phyloP scores from a whole-genome alignment of 352 stramenopile genomes.

The Globisporangium echinulatum region DNA sequence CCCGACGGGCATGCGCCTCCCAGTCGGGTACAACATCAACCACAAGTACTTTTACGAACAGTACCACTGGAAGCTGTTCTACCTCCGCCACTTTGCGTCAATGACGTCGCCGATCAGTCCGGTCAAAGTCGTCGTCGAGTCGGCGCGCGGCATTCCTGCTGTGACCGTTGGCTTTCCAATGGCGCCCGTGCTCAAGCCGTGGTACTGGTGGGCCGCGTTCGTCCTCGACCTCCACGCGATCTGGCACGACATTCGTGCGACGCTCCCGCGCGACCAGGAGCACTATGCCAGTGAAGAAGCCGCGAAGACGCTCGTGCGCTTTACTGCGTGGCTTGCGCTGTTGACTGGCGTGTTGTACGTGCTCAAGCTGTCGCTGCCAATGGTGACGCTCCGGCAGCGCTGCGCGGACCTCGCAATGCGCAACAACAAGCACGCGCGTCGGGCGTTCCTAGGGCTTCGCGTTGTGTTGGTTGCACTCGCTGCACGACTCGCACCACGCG shows the following conservation, averaged over 20 bases:
- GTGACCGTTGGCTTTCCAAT: slow-evolving; percentile 84
- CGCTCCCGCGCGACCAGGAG: slow-evolving; percentile 59
- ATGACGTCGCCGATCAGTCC: slow-evolving; percentile 85
- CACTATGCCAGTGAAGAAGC: slow-evolving; percentile 64
- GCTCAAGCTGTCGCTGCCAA: slow-evolving; percentile 58
- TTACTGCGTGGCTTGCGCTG: slow-evolving; percentile 46
- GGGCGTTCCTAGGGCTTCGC: slow-evolving; percentile 50
- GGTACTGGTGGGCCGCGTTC: slow-evolving; percentile 85
- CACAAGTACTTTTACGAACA: slow-evolving; percentile 89
- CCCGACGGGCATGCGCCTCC: slow-evolving; percentile 64
- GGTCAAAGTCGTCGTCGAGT: slow-evolving; percentile 82
- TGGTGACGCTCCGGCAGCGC: slow-evolving; percentile 47
- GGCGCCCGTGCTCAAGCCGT: slow-evolving; percentile 82
- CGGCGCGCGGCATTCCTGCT: slow-evolving; percentile 63
- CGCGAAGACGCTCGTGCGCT: slow-evolving; percentile 50
- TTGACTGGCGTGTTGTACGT: slow-evolving; percentile 57
- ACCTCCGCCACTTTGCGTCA: slow-evolving; percentile 75
- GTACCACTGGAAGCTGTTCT: slow-evolving; percentile 87
- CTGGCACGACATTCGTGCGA: slow-evolving; percentile 82
- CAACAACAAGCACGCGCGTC: slow-evolving; percentile 37
- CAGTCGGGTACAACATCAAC: slow-evolving; percentile 89
- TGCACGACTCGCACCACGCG: slow-evolving; percentile 45
- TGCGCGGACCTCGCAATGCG: slow-evolving; percentile 54
- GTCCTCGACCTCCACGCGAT: slow-evolving; percentile 76
- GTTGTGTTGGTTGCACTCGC: slow-evolving; percentile 50